Evolutionary conservation across 78 protist genomes (phyloP).

Genomic region (Dictyostelium citrinum): DNA sequence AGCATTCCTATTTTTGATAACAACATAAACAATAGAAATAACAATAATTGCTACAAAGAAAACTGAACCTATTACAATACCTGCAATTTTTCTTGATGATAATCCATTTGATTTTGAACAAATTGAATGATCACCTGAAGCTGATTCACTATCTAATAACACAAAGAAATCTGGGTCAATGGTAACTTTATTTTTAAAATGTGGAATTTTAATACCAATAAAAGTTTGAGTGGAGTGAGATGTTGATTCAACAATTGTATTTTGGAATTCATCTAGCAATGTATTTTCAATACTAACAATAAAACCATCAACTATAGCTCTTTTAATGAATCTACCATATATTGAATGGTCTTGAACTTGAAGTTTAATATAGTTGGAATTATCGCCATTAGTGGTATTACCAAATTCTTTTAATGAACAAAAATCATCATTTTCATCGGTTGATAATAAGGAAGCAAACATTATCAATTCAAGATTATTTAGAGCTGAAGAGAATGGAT

Average conservation of each 20-base stretch:
- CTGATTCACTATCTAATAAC: not conserved
- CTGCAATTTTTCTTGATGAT: not conserved
- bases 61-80: not conserved
- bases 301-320: not conserved
- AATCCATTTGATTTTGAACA: not conserved
- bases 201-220: not conserved
- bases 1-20: not conserved
- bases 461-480: not conserved
- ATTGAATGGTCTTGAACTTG: not conserved
- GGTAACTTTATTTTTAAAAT: not conserved
- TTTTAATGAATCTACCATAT: not conserved
- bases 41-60: not conserved
- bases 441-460: not conserved
- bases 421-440: not conserved
- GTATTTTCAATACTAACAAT: not conserved
- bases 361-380: not conserved
- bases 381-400: not conserved
- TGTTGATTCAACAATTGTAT: not conserved
- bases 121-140: not conserved
- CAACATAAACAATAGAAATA: not conserved
- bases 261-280: not conserved
- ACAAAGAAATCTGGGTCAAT: not conserved
- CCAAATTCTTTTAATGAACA: conserved; percentile 11
- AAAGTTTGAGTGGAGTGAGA: not conserved
- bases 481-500: not conserved